Evolutionary conservation across 2,329 filamentous ascomycete genomes (phyloP), one percentile per base, ranked within the genome.

Genomic region (Coleophoma crateriformis): DNA sequence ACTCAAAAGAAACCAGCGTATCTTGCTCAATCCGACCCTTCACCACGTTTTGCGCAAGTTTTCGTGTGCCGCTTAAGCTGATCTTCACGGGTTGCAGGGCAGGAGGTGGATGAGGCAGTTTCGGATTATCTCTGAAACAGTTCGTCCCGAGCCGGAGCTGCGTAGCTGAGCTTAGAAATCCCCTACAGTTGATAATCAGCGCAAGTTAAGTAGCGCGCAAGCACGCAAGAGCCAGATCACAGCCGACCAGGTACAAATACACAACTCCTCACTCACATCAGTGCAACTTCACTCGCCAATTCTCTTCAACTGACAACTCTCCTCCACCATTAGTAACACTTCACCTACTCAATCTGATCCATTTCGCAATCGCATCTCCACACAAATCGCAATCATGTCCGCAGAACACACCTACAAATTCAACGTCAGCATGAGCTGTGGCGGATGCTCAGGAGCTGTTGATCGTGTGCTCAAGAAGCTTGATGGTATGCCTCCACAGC

Each of bases 361-460:
- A 42, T 39, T 34, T 37, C 45, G 38, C 44, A 13, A 46, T 38
- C 42, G 34, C n/a, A 20, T 45, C 42, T 44, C 7, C 19, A 46
- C 27, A 27, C 6, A 3, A 27, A 2, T 27, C 34, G 45, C 44
- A 27, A 51, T 20, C 14, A 58, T 56, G 52, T 54, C 54, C 12
- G 54, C 54, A 42, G 82, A 86, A 61, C 90, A 96, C 77, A 88
- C 83, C 60, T 97, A 97, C 86, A 89, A 94, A 71, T 97, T 97
- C 78, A 85, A 91, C 71, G 82, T 97, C 69, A 78, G 76, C 71
- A 99, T 99, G 94, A 87, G 77, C 78, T 99, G 94, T 75, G 83
- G 88, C 67, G 94, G 94, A 69, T 99, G 94, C 84, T 96, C 91
- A 42, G 90, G 91, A 64, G 94, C 94, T 59, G 79, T 99, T 41